These are phyloP conservation scores for Prosopis cineraria DNA, from an alignment of 306 rosid species.

Conservation along the genomic window DNA sequence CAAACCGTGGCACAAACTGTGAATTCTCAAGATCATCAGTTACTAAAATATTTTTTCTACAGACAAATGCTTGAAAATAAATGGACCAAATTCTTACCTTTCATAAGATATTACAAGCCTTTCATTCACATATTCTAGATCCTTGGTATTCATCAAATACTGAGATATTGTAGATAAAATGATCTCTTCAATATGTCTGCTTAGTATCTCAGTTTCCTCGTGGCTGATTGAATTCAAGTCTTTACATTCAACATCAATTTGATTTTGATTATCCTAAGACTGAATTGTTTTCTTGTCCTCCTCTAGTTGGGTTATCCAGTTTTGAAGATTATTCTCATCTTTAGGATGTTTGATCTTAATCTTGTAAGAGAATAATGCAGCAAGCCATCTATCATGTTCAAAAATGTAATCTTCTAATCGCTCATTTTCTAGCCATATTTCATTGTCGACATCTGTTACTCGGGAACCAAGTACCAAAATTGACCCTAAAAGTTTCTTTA, in stretches of 20 bases:
- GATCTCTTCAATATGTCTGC: conserved; percentile 77
- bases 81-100: conserved; percentile 53
- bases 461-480: conserved; percentile 80
- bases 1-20: too few relatives aligned
- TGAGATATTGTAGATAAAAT: conserved; percentile 25
- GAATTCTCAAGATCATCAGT: conserved; percentile 40
- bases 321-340: conserved; percentile 56
- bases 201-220: conserved; percentile 62
- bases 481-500: conserved; percentile 74
- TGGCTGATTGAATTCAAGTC: conserved; percentile 70
- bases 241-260: conserved; percentile 85
- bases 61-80: neutral
- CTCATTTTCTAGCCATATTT: too few relatives aligned
- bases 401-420: neutral
- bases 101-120: conserved; percentile 79
- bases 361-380: conserved; percentile 62
- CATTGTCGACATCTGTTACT: conserved; percentile 33
- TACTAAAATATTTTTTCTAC: conserved; percentile 11
- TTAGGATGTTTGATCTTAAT: conserved; percentile 66
- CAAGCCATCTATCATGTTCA: conserved; percentile 60
- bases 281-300: conserved; percentile 65
- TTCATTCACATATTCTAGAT: conserved; percentile 83
- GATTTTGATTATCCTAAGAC: conserved; percentile 81
- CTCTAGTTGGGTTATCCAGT: conserved; percentile 77
- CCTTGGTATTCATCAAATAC: conserved; percentile 65